Conservation (phyloP, 2,329 filamentous ascomycete species). For the Sclerotinia nivalis region DNA sequence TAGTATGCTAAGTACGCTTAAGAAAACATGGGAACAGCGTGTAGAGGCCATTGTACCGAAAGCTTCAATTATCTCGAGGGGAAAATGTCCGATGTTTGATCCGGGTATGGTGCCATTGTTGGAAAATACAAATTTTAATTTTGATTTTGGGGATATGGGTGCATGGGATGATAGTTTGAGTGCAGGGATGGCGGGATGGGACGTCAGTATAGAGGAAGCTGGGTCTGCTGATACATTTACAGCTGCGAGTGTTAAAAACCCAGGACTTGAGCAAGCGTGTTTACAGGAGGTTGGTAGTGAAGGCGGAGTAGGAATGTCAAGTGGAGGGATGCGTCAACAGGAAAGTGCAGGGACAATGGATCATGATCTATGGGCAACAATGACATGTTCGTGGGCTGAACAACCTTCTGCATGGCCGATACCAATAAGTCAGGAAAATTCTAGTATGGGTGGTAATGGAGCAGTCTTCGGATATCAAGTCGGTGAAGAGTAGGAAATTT, state of each 20-base stretch:
- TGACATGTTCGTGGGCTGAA: constrained; percentile 37
- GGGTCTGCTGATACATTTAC: background rate
- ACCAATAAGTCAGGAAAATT: accelerated
- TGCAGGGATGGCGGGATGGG: background rate
- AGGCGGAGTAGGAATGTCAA: background rate
- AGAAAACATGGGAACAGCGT: constrained; percentile 6
- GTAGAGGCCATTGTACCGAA: background rate
- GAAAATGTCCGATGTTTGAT: constrained; percentile 20
- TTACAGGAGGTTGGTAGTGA: background rate
- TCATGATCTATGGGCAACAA: constrained; percentile 39
- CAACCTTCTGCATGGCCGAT: background rate
- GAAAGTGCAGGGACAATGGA: constrained; percentile 19
- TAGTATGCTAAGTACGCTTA: constrained; percentile 8
- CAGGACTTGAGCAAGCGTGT: background rate
- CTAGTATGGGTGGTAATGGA: too few relatives aligned
- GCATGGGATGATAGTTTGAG: background rate
- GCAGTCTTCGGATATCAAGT: background rate
- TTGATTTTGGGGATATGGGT: constrained; percentile 28
- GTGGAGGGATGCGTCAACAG: background rate
- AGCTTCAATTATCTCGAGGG: background rate
- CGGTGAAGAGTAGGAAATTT: background rate
- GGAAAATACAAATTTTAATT: background rate
- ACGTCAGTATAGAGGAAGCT: background rate
- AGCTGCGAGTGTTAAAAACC: background rate
- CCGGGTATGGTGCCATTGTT: background rate